Evolutionary conservation across 2,329 filamentous ascomycete species (phyloP), one percentile per base, ranked within the genome.

Genomic region (Ilyonectria mors-panacis): DNA sequence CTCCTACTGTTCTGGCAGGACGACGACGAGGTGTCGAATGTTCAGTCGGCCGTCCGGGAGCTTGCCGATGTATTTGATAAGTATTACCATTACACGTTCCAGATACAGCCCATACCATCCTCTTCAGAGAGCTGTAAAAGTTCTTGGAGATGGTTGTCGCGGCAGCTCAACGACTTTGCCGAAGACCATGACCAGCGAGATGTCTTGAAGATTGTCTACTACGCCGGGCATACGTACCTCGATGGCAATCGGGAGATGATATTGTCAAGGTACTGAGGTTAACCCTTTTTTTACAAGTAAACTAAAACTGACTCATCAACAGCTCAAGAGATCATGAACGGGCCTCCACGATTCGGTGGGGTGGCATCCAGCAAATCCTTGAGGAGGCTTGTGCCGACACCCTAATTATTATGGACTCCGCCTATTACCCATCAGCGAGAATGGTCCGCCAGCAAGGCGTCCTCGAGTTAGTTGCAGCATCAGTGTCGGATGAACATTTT

Each of bases 1-100:
- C 81, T 89, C n/a, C 74, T 89, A n/a, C 76, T 89, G 5, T 82
- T 83, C 63, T 90, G 88, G 88, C 82, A 87, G 63, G 86, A 88
- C 44, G 87, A 89, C 57, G 81, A 85, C 13, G 83, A 87, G 13
- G 73, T 74, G 23, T 71, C 73, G n/a, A 69, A 75, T 9, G 84
- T 86, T 12, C 78, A 79, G 28, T 76, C 74, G 3, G 81, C 84
- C 1, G 78, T 86, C 28, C 77, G 83, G 13, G 86, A 89, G 21
- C 77, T 90, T 26, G 84, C 81, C 42, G 81, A 83, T 7, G 83
- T 89, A 8, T 81, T 89, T 58, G 82, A 85, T 53, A 84, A 85
- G 64, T 81, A 83, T 65, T 90, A 89, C 75, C 81, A 84, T 65
- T 89, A 86, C 78, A 77, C 79, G 59, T 82, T 83, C 61, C 82